Conservation (phyloP, 176 grass and related monocot species). For the Aegilops sharonensis region DNA sequence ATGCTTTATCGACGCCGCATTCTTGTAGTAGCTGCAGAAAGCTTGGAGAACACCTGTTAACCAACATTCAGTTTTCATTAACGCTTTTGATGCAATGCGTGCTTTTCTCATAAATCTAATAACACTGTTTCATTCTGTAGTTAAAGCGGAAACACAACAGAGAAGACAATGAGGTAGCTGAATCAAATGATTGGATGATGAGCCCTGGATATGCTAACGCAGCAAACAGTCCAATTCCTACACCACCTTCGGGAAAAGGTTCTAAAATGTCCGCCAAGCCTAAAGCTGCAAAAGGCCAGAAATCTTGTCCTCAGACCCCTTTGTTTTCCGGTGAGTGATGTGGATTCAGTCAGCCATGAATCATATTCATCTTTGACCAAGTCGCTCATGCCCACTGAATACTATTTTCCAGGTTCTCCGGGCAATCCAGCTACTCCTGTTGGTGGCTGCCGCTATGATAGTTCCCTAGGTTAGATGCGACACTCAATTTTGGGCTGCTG, state of each 20-base stretch:
- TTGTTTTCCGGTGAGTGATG: constrained; percentile 50
- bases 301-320: constrained; percentile 67
- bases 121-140: constrained; percentile 30
- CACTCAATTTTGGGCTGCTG: neutral
- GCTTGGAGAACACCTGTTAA: neutral
- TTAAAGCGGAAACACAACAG: constrained; percentile 53
- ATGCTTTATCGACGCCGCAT: neutral
- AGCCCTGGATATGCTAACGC: constrained; percentile 57
- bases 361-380: constrained; percentile 6
- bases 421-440: constrained; percentile 56
- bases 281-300: constrained; percentile 50
- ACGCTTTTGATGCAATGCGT: neutral
- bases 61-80: neutral
- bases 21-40: neutral
- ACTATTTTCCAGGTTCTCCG: constrained; percentile 58
- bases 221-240: constrained; percentile 46
- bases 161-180: constrained; percentile 44
- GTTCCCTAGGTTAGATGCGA: constrained; percentile 65
- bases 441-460: constrained; percentile 73
- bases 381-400: constrained; percentile 13
- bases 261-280: constrained; percentile 41
- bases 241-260: constrained; percentile 59
- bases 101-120: neutral
- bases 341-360: constrained; percentile 1
- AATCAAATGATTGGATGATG: constrained; percentile 58